Base-by-base conservation (phyloP, 345 rosid genomes). In the Salix udensis region DNA sequence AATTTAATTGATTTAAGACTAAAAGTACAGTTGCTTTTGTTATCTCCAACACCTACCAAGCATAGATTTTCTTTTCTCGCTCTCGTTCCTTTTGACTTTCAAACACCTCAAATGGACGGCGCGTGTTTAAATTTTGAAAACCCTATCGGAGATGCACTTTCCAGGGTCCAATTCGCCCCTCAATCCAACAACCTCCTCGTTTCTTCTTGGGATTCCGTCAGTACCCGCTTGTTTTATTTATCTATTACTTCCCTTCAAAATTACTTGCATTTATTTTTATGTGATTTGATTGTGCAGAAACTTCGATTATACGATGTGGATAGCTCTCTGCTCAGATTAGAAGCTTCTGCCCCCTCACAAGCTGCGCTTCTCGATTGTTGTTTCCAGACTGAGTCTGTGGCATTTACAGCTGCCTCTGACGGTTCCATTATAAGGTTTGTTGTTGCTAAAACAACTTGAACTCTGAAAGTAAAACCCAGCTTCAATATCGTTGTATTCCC, bases 141-240 rank as follows among this genome's bases (percentile, higher is more conserved):
- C 60, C 91, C 91, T 7, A 87, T 89, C 19, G 74, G 65, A 53
- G 98, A 93, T 75, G 85, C 97, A 18, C 72, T 96, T 81, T 92
- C 99, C 11, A 84, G 87, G 79, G 72, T 92, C 82, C 86, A 85
- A 34, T 96, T 96, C 86, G 90, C 98, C 13, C 88, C 99, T 0
- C 79, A 75, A 2, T 89, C 97, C 52, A 89, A 92, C 77, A 89
- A 90, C 73, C 91, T 96, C 77, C 93, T 96, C 31, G 62, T 96
- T 74, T 81, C 98, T 61, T 92, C 98, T 28, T 96, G 99, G 99
- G 99, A 96, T 70, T 86, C 91, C 9, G 97, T 96, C 34, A 87
- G 97, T 84, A 12, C 80, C 71, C 44, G n/a, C 24, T 14, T 23
- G 5, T 34, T 70, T 64, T 64, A 9, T 19, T 52, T 69, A 24